Base-by-base conservation (phyloP, 257 asterid species). In the Misopates orontium region DNA sequence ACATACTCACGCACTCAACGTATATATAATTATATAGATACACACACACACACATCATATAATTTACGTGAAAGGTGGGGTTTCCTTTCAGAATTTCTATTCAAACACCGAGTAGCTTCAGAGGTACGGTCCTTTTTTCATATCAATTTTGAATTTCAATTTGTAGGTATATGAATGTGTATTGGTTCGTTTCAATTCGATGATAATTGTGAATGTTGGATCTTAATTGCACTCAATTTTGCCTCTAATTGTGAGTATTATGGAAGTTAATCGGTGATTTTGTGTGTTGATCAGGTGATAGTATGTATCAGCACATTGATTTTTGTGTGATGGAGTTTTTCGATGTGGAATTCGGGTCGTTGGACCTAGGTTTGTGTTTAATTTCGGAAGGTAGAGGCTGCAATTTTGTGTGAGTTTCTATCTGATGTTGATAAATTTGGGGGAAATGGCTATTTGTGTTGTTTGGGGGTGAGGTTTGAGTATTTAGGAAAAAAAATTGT, bases 271-370 rank as follows among this genome's bases (percentile, higher is more conserved):
- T 48, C 56, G 64, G 45, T 52, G 20, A 49, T 3, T 22, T 73
- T 72, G 32, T 44, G 24, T 72, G 7, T 62, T 86, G 85, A 86
- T 80, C 91, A 91, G 94, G 95, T 73, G 77, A 68, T 70, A 72
- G 31, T 66, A 71, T 85, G 84, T 72, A 28, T 71, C 76, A 61
- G 60, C 70, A 64, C 51, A 28, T 71, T 74, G 73, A 9, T 4
- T 4, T 1, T 8, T 8, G 56, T 85, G 83, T 71, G 60, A 75
- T 47, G 57, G 71, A 73, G 51, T 69, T 67, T 66, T 51, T 65
- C 75, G 74, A 76, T 74, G 41, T 54, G 61, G 49, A 69, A 40
- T 49, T 75, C 70, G 61, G 85, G 73, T 75, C 50, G 23, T 51
- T 80, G 62, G 69, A 67, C 77, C 76, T 80, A 58, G 82, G 76